Evolutionary conservation across 805 yeast species (phyloP).

Genomic region (Wickerhamomyces hampshirensis): DNA sequence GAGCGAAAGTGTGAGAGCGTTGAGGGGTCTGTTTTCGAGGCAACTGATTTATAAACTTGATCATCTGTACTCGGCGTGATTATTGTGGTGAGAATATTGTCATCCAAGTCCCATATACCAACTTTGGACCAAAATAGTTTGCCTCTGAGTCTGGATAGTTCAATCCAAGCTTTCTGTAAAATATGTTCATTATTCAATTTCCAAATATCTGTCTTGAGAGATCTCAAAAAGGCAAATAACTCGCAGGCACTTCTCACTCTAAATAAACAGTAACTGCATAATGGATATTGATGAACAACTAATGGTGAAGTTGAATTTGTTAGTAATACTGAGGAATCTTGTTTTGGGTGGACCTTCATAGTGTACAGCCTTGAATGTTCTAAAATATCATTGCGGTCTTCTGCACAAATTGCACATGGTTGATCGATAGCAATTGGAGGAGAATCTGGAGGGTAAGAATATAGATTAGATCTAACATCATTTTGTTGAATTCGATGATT

Average conservation of each 20-base stretch:
- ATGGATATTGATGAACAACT: conserved; percentile 48
- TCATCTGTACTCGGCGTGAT: conserved; percentile 24
- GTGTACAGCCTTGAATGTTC: conserved; percentile 77
- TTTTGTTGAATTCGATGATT: conserved; percentile 14
- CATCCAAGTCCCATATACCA: conserved; percentile 67
- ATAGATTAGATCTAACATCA: conserved; percentile 31
- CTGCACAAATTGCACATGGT: conserved; percentile 85
- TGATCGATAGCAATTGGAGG: conserved; percentile 73
- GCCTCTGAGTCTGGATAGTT: conserved; percentile 56
- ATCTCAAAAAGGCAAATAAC: conserved; percentile 68
- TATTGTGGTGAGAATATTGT: conserved; percentile 28
- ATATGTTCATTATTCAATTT: conserved; percentile 43
- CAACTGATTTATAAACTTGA: conserved; percentile 9
- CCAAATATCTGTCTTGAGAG: conserved; percentile 54
- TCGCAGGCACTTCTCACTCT: conserved; percentile 82
- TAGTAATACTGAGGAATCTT: conserved; percentile 11
- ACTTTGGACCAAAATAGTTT: conserved; percentile 80
- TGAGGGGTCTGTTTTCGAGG: conserved; percentile 5
- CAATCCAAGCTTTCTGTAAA: conserved; percentile 56
- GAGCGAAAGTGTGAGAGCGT: conserved; percentile 10
- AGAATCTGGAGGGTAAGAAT: conserved; percentile 39
- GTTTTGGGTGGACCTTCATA: conserved; percentile 42
- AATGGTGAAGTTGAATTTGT: conserved; percentile 17
- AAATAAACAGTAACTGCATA: conserved; percentile 78
- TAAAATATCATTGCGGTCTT: conserved; percentile 59